Base-by-base conservation (phyloP, 306 rosid species). In the Castanea mollissima region DNA sequence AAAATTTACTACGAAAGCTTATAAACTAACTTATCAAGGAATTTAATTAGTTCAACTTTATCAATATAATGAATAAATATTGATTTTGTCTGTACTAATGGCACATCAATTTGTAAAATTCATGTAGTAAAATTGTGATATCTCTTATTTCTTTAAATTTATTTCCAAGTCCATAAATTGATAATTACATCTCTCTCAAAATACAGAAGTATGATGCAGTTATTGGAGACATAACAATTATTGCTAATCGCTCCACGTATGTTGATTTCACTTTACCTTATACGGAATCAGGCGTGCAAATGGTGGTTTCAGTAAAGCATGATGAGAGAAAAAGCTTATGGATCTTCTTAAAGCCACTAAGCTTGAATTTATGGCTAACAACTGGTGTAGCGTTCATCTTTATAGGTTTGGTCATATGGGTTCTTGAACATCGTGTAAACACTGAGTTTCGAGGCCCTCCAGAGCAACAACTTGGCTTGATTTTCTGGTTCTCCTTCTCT, bases 271-370 rank as follows among this genome's bases (percentile, higher is more conserved):
- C 89, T 4, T 23, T 85, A 71, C 86, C 88, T 4, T 88, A 68
- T 68, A 54, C 59, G 0, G 85, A 85, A 7, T 83, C 88, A 16
- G 85, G 85, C 1, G 80, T 88, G 62, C 21, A 76, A 9, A 85
- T 88, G 89, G 23, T 85, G 0, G 89, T 85, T 32, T 71, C 18
- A 14, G 74, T 74, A 10, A 75, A 83, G 52, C 69, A 57, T n/a
- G 82, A 74, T 20, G 51, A 74, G 23, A 75, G 74, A 0, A 69
- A 32, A 12, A 76, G 62, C 52, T 79, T 83, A 23, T 83, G 91
- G 91, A 76, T 88, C 21, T 88, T 88, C 73, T 57, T 85, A n/a
- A 83, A 85, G 74, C 86, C 91, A 1, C 31, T 85, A 31, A 86
- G 86, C 46, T 72, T 56, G 81, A 75, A 73, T 67, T 83, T 81